Percentiles rank a stretch among this genome's conserved stretches.
phyloP scores from a whole-genome alignment of 1,139 yeast genomes.

The Zygoascus hellenicus region DNA sequence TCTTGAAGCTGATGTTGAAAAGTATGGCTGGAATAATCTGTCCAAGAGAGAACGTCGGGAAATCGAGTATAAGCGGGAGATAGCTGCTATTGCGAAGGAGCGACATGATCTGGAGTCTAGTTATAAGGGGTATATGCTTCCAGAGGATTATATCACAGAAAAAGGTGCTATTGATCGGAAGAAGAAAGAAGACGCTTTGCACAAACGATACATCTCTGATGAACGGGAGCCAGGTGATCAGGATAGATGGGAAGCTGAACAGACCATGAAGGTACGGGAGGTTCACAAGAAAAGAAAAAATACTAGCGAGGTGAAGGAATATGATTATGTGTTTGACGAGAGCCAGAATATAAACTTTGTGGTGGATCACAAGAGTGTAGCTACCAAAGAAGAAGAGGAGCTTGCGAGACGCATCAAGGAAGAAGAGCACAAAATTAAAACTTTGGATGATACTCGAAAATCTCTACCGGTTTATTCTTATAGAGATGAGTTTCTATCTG shows the following conservation, averaged over 20 bases:
- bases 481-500: constrained; percentile 55
- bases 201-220: constrained; percentile 31
- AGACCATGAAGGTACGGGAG: constrained; percentile 40
- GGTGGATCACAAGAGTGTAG: constrained; percentile 31
- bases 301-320: constrained; percentile 39
- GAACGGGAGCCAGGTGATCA: constrained; percentile 35
- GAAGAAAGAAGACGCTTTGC: constrained; percentile 43
- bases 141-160: constrained; percentile 49
- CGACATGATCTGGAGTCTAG: constrained; percentile 35
- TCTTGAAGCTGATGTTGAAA: constrained; percentile 43
- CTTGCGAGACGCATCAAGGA: constrained; percentile 36
- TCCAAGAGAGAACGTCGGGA: constrained; percentile 48
- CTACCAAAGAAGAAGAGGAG: constrained; percentile 27
- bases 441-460: constrained; percentile 47
- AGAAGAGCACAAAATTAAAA: constrained; percentile 40
- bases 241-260: constrained; percentile 62
- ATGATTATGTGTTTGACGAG: constrained; percentile 81
- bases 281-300: constrained; percentile 20
- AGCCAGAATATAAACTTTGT: constrained; percentile 66
- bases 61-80: constrained; percentile 45
- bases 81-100: constrained; percentile 39
- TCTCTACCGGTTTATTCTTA: constrained; percentile 74
- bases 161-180: constrained; percentile 50
- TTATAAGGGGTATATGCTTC: constrained; percentile 44
- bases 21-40: constrained; percentile 47